Conservation (phyloP, 768 basidiomycete species). For the Russula ochroleuca region DNA sequence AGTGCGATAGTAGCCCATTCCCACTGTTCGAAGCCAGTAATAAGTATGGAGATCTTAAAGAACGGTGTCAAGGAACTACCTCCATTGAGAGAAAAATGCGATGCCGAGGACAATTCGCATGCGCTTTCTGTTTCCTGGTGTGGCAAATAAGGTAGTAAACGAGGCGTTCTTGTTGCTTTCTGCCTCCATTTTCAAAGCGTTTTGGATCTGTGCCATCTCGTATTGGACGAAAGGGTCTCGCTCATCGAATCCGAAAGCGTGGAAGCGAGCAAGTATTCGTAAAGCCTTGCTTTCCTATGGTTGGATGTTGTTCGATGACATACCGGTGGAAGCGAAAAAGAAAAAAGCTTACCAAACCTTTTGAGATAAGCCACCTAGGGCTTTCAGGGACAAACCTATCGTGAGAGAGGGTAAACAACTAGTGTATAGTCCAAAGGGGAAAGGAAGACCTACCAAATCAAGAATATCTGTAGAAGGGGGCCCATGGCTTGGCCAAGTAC, state of each 20-base stretch:
- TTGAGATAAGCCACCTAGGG: slow-evolving; percentile 60
- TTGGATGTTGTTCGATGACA: neutral
- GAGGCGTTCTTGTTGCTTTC: slow-evolving; percentile 47
- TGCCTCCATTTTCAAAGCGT: slow-evolving; percentile 60
- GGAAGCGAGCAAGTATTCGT: slow-evolving; percentile 61
- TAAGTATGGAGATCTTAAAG: neutral
- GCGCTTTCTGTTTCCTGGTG: slow-evolving; percentile 62
- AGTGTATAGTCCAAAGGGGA: neutral
- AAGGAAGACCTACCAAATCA: slow-evolving; percentile 45
- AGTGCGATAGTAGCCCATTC: slow-evolving; percentile 69
- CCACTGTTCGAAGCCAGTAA: slow-evolving; percentile 39
- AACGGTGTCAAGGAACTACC: slow-evolving; percentile 36
- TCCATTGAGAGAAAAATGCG: slow-evolving; percentile 73
- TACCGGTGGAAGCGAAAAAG: neutral
- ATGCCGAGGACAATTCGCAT: slow-evolving; percentile 65
- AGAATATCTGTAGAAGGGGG: slow-evolving; percentile 51
- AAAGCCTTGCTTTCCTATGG: slow-evolving; percentile 54
- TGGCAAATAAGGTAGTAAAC: slow-evolving; percentile 52
- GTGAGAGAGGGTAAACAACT: neutral
- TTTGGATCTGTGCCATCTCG: slow-evolving; percentile 62
- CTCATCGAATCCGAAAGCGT: slow-evolving; percentile 58
- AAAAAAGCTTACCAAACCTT: slow-evolving; percentile 45
- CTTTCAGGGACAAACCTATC: slow-evolving; percentile 63
- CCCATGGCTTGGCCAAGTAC: slow-evolving; percentile 57
- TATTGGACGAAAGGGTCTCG: slow-evolving; percentile 52